Evolutionary conservation across 768 basidiomycete genomes (phyloP), one percentile per base, ranked within the genome.

Genomic region (Paxillus involutus): DNA sequence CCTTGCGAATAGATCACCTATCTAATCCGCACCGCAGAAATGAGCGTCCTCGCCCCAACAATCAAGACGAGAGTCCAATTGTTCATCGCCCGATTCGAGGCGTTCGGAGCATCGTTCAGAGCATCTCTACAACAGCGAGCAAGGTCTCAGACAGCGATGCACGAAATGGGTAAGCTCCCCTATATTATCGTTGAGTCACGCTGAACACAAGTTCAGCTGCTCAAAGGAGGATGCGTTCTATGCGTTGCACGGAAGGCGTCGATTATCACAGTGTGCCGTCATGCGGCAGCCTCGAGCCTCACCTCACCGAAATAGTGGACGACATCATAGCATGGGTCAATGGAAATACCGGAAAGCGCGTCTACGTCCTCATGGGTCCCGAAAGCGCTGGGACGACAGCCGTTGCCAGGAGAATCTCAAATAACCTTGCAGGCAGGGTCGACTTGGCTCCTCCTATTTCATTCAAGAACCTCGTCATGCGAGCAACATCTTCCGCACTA

Each of bases 311-410:
- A 19, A 37, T 29, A 16, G 35, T 62, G 14, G n/a, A 57, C 12
- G 53, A 62, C 8, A 55, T 65, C n/a, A n/a, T n/a, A n/a, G n/a
- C 26, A 50, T 65, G 64, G 64, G 44, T 52, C 10, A 43, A 51
- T 49, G 47, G 14, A 16, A 39, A 39, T 6, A 43, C 39, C 16
- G 36, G n/a, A n/a, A 37, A 44, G 12, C 46, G 51, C 8, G 48
- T 63, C 14, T 60, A 44, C 37, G 37, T 59, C n/a, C 58, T 63
- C 6, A 41, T 47, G 14, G 62, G 62, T 1, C 45, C 41, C 58
- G n/a, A 58, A 53, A 32, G 49, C 29, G 29, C 29, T 29, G 29
- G 29, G 29, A 29, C 3, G 7, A 29, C 62, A 19, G 39, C 49
- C n/a, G 48, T 60, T 44, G 58, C 63, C 10, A 41, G 59, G 32